Evolutionary conservation across 2,329 filamentous ascomycete genomes (phyloP).

Genomic region (Apiospora phragmitis): DNA sequence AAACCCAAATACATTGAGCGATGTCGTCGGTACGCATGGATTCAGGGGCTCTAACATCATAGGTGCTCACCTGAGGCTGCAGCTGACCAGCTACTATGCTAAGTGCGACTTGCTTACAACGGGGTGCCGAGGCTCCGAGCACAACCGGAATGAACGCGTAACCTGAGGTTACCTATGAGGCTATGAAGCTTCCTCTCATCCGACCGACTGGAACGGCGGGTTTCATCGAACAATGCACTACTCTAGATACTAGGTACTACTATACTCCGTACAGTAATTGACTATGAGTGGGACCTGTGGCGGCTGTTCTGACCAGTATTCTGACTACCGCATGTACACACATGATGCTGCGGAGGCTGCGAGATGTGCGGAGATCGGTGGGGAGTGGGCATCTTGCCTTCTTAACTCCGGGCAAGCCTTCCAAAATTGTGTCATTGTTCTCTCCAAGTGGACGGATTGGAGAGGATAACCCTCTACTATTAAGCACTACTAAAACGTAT

Average conservation of each 20-base stretch:
- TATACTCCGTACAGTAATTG: neutral
- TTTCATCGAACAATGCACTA: neutral
- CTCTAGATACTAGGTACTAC: neutral
- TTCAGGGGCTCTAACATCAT: neutral
- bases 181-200: neutral
- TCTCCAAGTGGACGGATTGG: neutral
- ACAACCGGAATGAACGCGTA: neutral
- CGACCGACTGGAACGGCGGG: neutral
- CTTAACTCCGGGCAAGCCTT: neutral
- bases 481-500: neutral
- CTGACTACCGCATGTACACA: neutral
- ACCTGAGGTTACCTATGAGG: neutral
- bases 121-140: neutral
- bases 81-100: neutral
- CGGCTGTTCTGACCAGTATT: neutral
- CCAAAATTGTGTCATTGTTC: neutral
- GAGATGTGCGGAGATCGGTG: conserved; percentile 2
- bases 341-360: neutral
- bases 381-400: neutral
- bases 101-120: neutral
- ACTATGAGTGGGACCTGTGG: neutral
- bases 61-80: neutral
- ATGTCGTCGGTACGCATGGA: neutral
- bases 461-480: neutral
- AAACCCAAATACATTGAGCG: too few relatives aligned